These are phyloP conservation scores for Trichoderma orchidacearum DNA, from an alignment of 495 filamentous ascomycete genomes.

Conservation along the genomic window DNA sequence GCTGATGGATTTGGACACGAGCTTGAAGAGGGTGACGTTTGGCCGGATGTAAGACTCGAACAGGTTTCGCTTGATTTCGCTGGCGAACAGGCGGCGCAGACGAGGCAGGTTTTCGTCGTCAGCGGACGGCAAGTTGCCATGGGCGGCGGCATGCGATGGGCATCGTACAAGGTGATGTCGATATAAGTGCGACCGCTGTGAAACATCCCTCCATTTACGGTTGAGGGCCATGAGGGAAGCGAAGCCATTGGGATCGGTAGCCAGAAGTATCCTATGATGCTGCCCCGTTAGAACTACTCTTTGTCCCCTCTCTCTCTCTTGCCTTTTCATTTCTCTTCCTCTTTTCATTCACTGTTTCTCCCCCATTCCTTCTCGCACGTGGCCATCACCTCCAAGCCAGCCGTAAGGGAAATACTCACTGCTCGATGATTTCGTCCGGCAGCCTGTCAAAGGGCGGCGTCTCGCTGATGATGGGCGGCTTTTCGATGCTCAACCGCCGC, in stretches of 20 bases:
- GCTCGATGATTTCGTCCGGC: slow-evolving; percentile 36
- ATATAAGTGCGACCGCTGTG: slow-evolving; percentile 60
- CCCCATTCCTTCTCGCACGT: no score
- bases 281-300: background rate
- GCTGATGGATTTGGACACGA: slow-evolving; percentile 73
- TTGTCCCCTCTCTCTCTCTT: background rate
- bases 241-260: slow-evolving; percentile 64
- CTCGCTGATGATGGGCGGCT: background rate
- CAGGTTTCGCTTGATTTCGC: slow-evolving; percentile 61
- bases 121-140: slow-evolving; percentile 23
- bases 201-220: slow-evolving; percentile 59
- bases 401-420: slow-evolving; percentile 21
- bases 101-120: slow-evolving; percentile 39
- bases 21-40: slow-evolving; percentile 51
- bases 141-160: slow-evolving; percentile 48
- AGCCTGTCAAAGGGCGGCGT: slow-evolving; percentile 20
- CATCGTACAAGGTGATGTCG: slow-evolving; percentile 62
- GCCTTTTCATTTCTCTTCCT: background rate
- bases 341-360: background rate
- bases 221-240: slow-evolving; percentile 75
- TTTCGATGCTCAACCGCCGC: background rate
- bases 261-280: slow-evolving; percentile 53
- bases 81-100: slow-evolving; percentile 53
- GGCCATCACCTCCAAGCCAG: background rate
- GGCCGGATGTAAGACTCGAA: slow-evolving; percentile 70